These are phyloP conservation scores for Microdochium nivale DNA, from an alignment of 2,329 filamentous ascomycete genomes.

Conservation along the genomic window DNA sequence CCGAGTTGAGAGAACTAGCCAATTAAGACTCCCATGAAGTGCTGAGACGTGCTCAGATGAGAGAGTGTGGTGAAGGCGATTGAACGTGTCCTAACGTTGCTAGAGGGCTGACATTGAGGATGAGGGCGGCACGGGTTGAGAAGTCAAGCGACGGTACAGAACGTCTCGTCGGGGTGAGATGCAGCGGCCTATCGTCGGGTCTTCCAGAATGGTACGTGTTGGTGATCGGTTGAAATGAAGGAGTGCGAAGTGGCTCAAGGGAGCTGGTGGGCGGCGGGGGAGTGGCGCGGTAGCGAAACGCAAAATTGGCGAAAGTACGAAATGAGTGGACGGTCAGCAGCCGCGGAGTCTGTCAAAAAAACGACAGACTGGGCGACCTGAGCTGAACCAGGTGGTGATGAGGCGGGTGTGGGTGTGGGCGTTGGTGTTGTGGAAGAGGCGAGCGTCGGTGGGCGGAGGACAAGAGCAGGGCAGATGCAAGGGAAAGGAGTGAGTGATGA, in stretches of 20 bases:
- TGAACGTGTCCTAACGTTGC: not conserved
- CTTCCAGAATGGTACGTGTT: too few species aligned
- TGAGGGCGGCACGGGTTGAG: not conserved
- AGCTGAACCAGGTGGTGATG: constrained; percentile 41
- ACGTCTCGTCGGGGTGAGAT: not conserved
- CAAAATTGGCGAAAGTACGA: constrained; percentile 19
- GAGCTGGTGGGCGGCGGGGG: not conserved
- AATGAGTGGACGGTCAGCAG: constrained; percentile 56
- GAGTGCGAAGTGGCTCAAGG: not conserved
- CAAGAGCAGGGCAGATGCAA: constrained; percentile 9
- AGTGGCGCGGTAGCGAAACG: constrained; percentile 5
- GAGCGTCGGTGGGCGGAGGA: constrained; percentile 16
- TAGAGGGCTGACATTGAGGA: not conserved
- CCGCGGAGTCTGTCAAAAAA: constrained; percentile 29
- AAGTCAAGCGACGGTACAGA: not conserved
- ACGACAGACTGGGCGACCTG: constrained; percentile 38
- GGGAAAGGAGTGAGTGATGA: not conserved
- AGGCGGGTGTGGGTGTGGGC: constrained; percentile 14
- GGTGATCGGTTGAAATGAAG: not conserved
- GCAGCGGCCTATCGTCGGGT: too few species aligned
- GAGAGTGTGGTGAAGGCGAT: not conserved
- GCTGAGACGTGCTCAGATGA: not conserved
- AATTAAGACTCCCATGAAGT: not conserved
- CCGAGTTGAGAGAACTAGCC: not conserved
- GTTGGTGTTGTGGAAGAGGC: constrained; percentile 20